Base-by-base conservation (phyloP, 2,329 filamentous ascomycete genomes). In the Pseudocercospora ulei region DNA sequence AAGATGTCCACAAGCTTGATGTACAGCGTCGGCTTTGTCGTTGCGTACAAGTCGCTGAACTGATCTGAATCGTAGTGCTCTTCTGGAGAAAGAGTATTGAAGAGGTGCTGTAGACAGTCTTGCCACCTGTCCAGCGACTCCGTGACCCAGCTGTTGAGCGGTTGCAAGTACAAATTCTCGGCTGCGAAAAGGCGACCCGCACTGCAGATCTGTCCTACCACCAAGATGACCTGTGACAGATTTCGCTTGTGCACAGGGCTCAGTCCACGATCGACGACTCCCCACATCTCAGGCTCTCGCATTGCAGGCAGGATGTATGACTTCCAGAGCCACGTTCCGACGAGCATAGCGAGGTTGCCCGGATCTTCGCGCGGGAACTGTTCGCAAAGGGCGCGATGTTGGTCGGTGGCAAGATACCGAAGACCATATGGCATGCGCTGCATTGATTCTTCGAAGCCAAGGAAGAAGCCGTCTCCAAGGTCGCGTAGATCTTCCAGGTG, bases 1-100 rank as follows among this genome's bases (percentile, higher is more conserved):
- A 98, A 96, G 41, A 98, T 87, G 60, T 98, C 90, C 9, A 82
- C 76, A 75, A 98, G 88, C 66, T 98, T 98, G 68, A 98, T 94
- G 67, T 96, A 98, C n/a, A 98, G 71, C 0, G 88, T 96, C 4
- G 90, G 90, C 63, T 94, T 94, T 48, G 86, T 90, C 61, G 92
- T 87, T 40, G 88, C 83, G 58, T 96, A 96, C 4, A 98, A 72
- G 57, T 98, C 90, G 59, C 95, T 96, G 73, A 90, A 98, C 60
- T 96, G 90, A 58, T 98, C 90, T 59, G 98, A 95, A 61, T 96
- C 87, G 57, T 96, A 98, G 14, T 90, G 90, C 36, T 76, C 73
- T 62, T 98, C 90, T 0, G 85, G 83, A 53, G 90, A 80, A 8
- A 82, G 78, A 7, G 96, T 82, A 7, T 80, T 76, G 50, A 98